These are phyloP conservation scores for Lipomyces oligophaga DNA, from an alignment of 805 yeast genomes.

Conservation along the genomic window DNA sequence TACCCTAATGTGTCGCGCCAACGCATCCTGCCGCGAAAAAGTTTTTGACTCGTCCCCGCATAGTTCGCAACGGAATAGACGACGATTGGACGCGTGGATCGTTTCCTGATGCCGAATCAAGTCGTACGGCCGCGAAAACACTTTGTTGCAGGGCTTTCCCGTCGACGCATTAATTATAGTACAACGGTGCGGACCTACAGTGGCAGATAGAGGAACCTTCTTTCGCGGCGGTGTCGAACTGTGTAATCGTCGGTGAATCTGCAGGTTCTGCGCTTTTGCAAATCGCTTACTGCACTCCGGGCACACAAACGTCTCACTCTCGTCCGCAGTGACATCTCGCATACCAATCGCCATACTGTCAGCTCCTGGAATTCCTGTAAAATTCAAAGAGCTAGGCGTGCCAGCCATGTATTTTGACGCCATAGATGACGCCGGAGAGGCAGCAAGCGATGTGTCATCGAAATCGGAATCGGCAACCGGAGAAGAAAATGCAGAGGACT, in stretches of 20 bases:
- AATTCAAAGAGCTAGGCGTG: neutral
- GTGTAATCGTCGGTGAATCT: conserved; percentile 17
- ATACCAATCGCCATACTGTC: neutral
- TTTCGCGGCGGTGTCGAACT: conserved; percentile 21
- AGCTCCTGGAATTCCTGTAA: conserved; percentile 1
- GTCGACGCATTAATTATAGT: conserved; percentile 57
- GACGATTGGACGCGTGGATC: conserved; percentile 84
- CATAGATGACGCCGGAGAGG: conserved; percentile 15
- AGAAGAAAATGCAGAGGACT: conserved; percentile 14
- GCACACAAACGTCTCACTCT: conserved; percentile 8
- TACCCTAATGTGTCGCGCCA: conserved; percentile 87
- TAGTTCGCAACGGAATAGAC: conserved; percentile 77
- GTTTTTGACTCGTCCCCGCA: conserved; percentile 81
- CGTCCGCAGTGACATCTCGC: conserved; percentile 7
- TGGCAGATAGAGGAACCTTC: conserved; percentile 26
- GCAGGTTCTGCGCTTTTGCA: conserved; percentile 10
- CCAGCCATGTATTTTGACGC: conserved; percentile 3
- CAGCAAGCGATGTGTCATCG: conserved; percentile 11
- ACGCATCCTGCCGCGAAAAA: conserved; percentile 89
- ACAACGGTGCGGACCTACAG: conserved; percentile 47
- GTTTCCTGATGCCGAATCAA: conserved; percentile 94
- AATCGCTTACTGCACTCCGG: conserved; percentile 21
- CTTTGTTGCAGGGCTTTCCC: conserved; percentile 63
- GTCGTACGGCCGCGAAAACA: conserved; percentile 92
- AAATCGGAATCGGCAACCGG: conserved; percentile 17